These are phyloP conservation scores for Fusarium anthophilum DNA, from an alignment of 2,329 filamentous ascomycete species.

Conservation along the genomic window DNA sequence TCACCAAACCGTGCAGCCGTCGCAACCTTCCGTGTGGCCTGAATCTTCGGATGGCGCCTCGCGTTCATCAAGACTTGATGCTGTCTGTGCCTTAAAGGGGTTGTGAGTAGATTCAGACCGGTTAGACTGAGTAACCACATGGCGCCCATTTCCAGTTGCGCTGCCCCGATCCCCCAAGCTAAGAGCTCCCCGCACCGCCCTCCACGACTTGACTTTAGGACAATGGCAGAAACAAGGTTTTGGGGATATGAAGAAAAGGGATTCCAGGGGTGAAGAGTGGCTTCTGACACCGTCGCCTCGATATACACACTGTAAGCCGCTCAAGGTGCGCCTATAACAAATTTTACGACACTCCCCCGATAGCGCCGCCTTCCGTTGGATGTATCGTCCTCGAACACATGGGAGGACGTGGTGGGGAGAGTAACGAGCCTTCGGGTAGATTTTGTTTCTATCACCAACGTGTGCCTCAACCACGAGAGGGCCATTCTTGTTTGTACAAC, in stretches of 20 bases:
- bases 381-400: constrained; percentile 37
- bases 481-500: background rate
- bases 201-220: constrained; percentile 24
- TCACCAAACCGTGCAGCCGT: background rate
- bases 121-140: constrained; percentile 9
- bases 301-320: background rate
- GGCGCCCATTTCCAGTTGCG: constrained; percentile 10
- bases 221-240: constrained; percentile 35
- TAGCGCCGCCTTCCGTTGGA: constrained; percentile 31
- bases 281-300: constrained; percentile 12
- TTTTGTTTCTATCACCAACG: background rate
- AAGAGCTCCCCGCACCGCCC: constrained; percentile 30
- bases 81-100: constrained; percentile 4
- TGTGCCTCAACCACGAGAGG: background rate
- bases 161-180: constrained; percentile 16
- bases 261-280: constrained; percentile 25
- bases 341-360: constrained; percentile 25
- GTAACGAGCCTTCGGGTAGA: constrained; percentile 28
- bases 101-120: background rate
- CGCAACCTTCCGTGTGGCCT: background rate
- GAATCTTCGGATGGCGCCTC: background rate
- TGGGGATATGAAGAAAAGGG: constrained; percentile 28
- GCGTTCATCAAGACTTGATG: background rate
- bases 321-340: constrained; percentile 11
- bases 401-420: constrained; percentile 27